Percentiles rank a stretch among this genome's conserved stretches.
Evolutionary conservation across 208 protist genomes (phyloP).

Genomic region (Acanthamoeba sp.): DNA sequence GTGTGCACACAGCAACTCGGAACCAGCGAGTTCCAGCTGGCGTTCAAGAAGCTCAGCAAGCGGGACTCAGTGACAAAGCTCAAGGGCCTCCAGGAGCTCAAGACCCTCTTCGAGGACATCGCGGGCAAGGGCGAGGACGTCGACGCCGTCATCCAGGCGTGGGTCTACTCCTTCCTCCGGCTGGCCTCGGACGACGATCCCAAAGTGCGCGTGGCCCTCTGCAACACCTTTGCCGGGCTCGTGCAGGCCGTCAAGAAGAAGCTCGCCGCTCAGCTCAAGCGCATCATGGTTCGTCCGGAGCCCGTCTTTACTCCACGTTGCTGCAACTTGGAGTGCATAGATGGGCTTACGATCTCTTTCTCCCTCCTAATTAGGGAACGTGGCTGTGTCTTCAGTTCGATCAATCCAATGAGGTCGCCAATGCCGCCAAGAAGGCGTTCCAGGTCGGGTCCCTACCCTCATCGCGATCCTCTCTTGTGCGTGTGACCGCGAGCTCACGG

Average conservation of each 20-base stretch:
- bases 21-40: slow-evolving; percentile 67
- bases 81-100: slow-evolving; percentile 73
- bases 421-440: slow-evolving; percentile 56
- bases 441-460: background rate
- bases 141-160: slow-evolving; percentile 52
- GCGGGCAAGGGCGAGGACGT: slow-evolving; percentile 53
- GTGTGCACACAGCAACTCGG: background rate
- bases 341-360: too few relatives aligned
- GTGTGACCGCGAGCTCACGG: too few relatives aligned
- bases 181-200: slow-evolving; percentile 53
- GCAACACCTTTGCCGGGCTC: slow-evolving; percentile 53
- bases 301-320: background rate
- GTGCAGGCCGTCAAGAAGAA: slow-evolving; percentile 73
- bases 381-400: slow-evolving; percentile 76
- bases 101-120: slow-evolving; percentile 48
- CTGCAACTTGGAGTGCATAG: background rate
- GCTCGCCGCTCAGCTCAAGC: slow-evolving; percentile 68
- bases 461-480: too few relatives aligned
- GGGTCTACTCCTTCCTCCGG: slow-evolving; percentile 46
- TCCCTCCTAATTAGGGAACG: slow-evolving; percentile 10
- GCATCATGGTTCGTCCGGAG: slow-evolving; percentile 15
- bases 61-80: slow-evolving; percentile 71
- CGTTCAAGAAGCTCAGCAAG: slow-evolving; percentile 74
- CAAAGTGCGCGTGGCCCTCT: slow-evolving; percentile 58
- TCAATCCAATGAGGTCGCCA: slow-evolving; percentile 56